Evolutionary conservation across 768 basidiomycete genomes (phyloP).

Genomic region (Pholiota conissans): DNA sequence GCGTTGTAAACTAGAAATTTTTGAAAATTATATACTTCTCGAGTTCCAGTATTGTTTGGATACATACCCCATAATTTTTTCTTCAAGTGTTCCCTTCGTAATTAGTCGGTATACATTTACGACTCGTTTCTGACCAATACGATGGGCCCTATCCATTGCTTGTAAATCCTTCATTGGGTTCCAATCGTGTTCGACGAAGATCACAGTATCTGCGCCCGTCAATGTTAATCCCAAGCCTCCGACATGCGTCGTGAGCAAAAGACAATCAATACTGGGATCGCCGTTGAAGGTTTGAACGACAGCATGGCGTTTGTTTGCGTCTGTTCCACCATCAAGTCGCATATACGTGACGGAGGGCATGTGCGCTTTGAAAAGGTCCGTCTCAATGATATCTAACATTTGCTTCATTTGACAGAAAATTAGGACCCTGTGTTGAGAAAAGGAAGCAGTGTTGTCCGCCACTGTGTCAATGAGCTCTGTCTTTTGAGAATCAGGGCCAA

Average conservation of each 20-base stretch:
- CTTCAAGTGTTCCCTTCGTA: constrained; percentile 95
- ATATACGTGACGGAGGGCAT: constrained; percentile 99
- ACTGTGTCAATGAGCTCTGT: constrained; percentile 66
- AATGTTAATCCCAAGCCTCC: constrained; percentile 95
- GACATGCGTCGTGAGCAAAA: constrained; percentile 94
- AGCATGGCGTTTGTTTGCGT: constrained; percentile 91
- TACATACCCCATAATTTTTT: constrained; percentile 98
- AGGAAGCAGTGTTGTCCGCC: constrained; percentile 52
- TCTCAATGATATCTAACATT: constrained; percentile 98
- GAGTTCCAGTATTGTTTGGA: background rate
- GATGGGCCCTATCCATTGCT: constrained; percentile 98
- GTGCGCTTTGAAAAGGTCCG: constrained; percentile 82
- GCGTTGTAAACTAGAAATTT: constrained; percentile 79
- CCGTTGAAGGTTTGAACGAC: constrained; percentile 98
- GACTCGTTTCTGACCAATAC: constrained; percentile 97
- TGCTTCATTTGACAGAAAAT: constrained; percentile 99
- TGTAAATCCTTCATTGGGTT: constrained; percentile 99
- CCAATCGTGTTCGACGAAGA: constrained; percentile 99
- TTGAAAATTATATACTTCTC: constrained; percentile 12
- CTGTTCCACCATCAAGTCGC: constrained; percentile 93
- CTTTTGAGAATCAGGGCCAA: constrained; percentile 56
- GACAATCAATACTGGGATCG: constrained; percentile 95
- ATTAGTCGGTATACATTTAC: constrained; percentile 98
- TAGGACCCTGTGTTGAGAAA: constrained; percentile 96
- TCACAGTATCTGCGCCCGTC: constrained; percentile 98